Conservation (phyloP, 2,329 filamentous ascomycete genomes). For the Aphanoascus verrucosus region DNA sequence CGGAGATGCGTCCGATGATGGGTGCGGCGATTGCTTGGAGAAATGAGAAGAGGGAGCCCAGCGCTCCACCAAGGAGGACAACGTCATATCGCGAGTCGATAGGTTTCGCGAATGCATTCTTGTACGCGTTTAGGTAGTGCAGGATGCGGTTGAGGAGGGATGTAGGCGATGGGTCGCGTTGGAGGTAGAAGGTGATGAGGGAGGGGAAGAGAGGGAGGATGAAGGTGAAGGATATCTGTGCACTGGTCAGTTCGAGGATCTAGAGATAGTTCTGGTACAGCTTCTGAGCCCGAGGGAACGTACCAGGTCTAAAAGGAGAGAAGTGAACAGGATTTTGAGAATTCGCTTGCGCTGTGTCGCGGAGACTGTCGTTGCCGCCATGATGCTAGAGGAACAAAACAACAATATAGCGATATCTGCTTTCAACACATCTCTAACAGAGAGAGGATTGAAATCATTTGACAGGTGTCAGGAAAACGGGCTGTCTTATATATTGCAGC, state of each 20-base stretch:
- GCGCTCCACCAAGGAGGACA: constrained; percentile 81
- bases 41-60: constrained; percentile 87
- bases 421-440: neutral
- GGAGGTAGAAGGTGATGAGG: constrained; percentile 90
- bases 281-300: constrained; percentile 21
- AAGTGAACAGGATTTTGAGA: constrained; percentile 76
- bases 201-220: constrained; percentile 94
- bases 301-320: constrained; percentile 81
- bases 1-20: constrained; percentile 77
- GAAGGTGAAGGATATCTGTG: constrained; percentile 92
- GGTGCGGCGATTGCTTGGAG: constrained; percentile 89
- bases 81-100: constrained; percentile 97
- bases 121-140: constrained; percentile 81
- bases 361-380: constrained; percentile 32
- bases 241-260: neutral
- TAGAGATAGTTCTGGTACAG: neutral
- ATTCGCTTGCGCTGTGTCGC: constrained; percentile 60
- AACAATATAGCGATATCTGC: no score
- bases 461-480: neutral
- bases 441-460: neutral
- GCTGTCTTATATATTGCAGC: constrained; percentile 1
- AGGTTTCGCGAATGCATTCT: constrained; percentile 78
- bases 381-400: constrained; percentile 13
- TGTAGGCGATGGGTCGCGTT: constrained; percentile 53
- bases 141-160: constrained; percentile 73